Conservation (phyloP, 1,284 basidiomycete genomes). For the Marasmius fiardii region DNA sequence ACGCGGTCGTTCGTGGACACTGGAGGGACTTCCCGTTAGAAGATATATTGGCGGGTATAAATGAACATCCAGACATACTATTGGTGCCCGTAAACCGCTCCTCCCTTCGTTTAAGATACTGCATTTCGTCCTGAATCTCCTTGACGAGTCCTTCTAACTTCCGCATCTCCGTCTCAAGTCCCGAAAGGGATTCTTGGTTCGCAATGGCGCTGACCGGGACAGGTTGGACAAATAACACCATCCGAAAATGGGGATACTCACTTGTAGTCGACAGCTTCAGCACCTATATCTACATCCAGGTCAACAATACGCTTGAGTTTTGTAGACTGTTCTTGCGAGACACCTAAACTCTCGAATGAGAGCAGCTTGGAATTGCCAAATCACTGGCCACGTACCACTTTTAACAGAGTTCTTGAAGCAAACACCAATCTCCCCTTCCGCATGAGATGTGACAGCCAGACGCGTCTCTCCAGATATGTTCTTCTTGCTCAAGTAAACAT, state of each 20-base stretch:
- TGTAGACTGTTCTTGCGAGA: conserved; percentile 40
- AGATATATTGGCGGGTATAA: conserved; percentile 7
- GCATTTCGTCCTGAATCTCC: conserved; percentile 93
- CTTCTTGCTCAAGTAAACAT: conserved; percentile 90
- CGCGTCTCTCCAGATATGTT: conserved; percentile 89
- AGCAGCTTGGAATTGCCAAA: conserved; percentile 1
- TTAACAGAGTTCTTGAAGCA: conserved; percentile 86
- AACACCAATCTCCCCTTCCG: conserved; percentile 92
- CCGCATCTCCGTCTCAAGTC: conserved; percentile 96
- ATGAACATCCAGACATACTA: conserved; percentile 48
- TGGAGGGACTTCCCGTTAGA: conserved; percentile 30
- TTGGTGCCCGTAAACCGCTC: conserved; percentile 91
- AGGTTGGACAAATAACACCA: not conserved
- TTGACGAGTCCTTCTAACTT: conserved; percentile 94
- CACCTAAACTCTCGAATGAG: conserved; percentile 28
- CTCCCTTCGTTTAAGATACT: conserved; percentile 89
- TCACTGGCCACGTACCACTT: conserved; percentile 49
- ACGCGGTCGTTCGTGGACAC: conserved; percentile 92
- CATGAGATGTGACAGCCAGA: conserved; percentile 92
- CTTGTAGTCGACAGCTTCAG: conserved; percentile 99
- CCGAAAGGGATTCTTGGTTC: conserved; percentile 95
- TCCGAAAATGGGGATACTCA: conserved; percentile 33
- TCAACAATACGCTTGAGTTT: conserved; percentile 73
- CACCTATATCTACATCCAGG: conserved; percentile 96
- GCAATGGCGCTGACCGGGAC: conserved; percentile 81